Conservation (phyloP, 352 stramenopile genomes). For the Pythium utonaiense region DNA sequence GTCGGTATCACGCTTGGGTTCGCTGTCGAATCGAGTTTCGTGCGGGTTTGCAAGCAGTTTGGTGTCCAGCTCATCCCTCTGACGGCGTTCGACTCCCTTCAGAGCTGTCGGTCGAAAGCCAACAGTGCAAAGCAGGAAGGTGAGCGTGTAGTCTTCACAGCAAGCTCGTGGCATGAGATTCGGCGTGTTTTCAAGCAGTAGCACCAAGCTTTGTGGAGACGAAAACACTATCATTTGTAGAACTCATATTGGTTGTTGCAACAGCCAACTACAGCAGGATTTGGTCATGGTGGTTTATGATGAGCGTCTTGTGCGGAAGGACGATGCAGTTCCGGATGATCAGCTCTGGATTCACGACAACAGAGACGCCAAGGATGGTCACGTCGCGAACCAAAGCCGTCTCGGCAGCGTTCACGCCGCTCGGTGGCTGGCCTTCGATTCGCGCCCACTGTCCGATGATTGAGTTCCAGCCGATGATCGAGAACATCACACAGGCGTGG, state of each 20-base stretch:
- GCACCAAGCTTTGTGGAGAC: too few species aligned
- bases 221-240: too few species aligned
- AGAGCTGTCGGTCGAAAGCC: not conserved
- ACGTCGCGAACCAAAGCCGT: conserved; percentile 82
- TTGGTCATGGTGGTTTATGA: conserved; percentile 87
- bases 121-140: not conserved
- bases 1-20: conserved; percentile 42
- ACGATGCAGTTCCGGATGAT: conserved; percentile 91
- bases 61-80: conserved; percentile 33
- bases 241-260: too few species aligned
- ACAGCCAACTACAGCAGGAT: conserved; percentile 76
- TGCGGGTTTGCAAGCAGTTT: conserved; percentile 29
- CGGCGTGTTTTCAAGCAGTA: not conserved
- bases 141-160: conserved; percentile 30
- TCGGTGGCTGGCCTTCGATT: conserved; percentile 79
- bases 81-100: not conserved
- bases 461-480: conserved; percentile 88
- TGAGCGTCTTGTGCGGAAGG: conserved; percentile 84
- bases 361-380: conserved; percentile 86
- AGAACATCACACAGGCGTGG: conserved; percentile 83
- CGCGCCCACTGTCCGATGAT: conserved; percentile 86
- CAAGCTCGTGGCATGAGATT: conserved; percentile 26
- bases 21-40: conserved; percentile 21
- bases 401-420: conserved; percentile 66
- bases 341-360: conserved; percentile 83